These are phyloP conservation scores for Ophidiomyces ophidiicola DNA, from an alignment of 2,329 filamentous ascomycete species.

Conservation along the genomic window DNA sequence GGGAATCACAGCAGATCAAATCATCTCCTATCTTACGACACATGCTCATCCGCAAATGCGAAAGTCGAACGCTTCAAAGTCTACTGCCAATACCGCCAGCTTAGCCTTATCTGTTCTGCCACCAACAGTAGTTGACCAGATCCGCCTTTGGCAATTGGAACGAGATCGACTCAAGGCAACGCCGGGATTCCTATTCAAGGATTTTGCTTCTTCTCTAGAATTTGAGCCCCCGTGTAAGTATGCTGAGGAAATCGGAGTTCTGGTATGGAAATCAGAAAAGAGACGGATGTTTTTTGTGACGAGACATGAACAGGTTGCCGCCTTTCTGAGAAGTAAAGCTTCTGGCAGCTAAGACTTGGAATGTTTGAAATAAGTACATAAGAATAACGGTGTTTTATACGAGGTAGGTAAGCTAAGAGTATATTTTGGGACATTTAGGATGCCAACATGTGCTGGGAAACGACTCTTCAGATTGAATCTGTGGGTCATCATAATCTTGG, in stretches of 20 bases:
- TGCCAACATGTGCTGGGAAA: too few relatives aligned
- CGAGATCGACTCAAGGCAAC: constrained; percentile 84
- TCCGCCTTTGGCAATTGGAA: constrained; percentile 93
- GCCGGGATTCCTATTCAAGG: constrained; percentile 74
- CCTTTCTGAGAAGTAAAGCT: constrained; percentile 60
- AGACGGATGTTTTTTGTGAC: constrained; percentile 84
- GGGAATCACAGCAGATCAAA: constrained; percentile 90
- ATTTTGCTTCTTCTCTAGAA: constrained; percentile 61
- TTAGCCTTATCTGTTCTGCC: constrained; percentile 58
- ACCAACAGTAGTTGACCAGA: constrained; percentile 93
- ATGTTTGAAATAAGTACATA: too few relatives aligned
- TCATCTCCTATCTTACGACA: constrained; percentile 80
- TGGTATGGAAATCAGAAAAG: constrained; percentile 72
- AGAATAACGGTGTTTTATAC: too few relatives aligned
- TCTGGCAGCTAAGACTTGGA: constrained; percentile 34
- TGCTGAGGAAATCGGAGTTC: constrained; percentile 78
- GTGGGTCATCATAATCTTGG: too few relatives aligned
- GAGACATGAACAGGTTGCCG: constrained; percentile 74
- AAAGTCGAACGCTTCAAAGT: constrained; percentile 39
- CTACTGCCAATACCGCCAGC: constrained; percentile 29
- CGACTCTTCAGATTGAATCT: too few relatives aligned
- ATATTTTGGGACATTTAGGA: too few relatives aligned
- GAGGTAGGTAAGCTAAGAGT: too few relatives aligned
- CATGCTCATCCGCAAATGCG: constrained; percentile 94
- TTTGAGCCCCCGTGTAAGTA: constrained; percentile 46